Conservation (phyloP, 768 basidiomycete genomes). For the Steccherinum ochraceum region DNA sequence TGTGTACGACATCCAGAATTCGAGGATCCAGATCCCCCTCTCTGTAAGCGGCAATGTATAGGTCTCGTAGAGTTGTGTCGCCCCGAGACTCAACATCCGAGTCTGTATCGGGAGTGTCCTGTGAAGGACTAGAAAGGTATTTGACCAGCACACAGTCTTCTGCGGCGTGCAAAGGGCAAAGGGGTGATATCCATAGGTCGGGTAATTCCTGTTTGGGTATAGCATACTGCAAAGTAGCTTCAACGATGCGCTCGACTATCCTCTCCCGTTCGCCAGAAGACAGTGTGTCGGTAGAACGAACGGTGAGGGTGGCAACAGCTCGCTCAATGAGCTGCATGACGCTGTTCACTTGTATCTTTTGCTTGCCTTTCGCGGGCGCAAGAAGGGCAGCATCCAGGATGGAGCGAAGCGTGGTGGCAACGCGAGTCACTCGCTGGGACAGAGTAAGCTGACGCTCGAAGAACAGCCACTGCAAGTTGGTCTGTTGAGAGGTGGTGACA, state of each 20-base stretch:
- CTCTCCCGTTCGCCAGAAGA: constrained; percentile 57
- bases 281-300: constrained; percentile 39
- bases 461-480: constrained; percentile 50
- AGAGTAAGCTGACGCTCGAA: constrained; percentile 56
- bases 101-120: constrained; percentile 22
- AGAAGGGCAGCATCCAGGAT: constrained; percentile 44
- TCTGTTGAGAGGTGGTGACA: constrained; percentile 37
- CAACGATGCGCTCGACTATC: constrained; percentile 64
- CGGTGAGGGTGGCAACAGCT: constrained; percentile 54
- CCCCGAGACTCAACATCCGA: constrained; percentile 14
- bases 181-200: constrained; percentile 43
- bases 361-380: constrained; percentile 8
- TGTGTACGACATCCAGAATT: constrained; percentile 52
- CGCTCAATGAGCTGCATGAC: constrained; percentile 76
- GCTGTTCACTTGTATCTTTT: constrained; percentile 49
- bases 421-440: constrained; percentile 60
- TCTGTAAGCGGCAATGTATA: constrained; percentile 62
- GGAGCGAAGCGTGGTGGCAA: constrained; percentile 49
- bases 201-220: constrained; percentile 51
- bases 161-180: constrained; percentile 58
- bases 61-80: constrained; percentile 30
- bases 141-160: constrained; percentile 50
- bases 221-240: constrained; percentile 72
- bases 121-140: constrained; percentile 36
- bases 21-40: constrained; percentile 49